These are phyloP conservation scores for Cryomyces minteri DNA, from an alignment of 495 filamentous ascomycete genomes.

Conservation along the genomic window DNA sequence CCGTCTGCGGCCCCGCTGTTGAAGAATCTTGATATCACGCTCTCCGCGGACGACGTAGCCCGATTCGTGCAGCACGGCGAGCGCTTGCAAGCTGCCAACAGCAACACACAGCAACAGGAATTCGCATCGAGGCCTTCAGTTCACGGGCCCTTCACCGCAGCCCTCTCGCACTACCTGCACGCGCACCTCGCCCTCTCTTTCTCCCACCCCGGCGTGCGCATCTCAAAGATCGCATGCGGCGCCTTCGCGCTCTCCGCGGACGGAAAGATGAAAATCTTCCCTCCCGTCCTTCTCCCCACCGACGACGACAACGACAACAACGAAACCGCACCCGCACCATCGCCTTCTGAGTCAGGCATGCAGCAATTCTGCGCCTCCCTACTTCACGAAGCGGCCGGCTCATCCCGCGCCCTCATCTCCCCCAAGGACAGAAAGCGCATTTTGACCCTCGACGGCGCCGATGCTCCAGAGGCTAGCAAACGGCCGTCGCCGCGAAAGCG, in stretches of 20 bases:
- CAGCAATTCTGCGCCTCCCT: neutral
- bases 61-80: conserved; percentile 9
- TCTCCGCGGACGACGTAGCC: conserved; percentile 11
- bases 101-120: neutral
- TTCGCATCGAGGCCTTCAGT: neutral
- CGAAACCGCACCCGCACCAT: neutral
- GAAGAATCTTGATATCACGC: conserved; percentile 15
- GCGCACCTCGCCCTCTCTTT: conserved; percentile 15
- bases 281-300: neutral
- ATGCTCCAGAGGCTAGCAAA: too few species aligned
- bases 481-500: too few species aligned
- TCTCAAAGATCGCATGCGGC: conserved; percentile 12
- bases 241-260: conserved; percentile 12
- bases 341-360: neutral
- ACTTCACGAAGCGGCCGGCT: neutral
- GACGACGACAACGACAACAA: neutral
- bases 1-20: conserved; percentile 7
- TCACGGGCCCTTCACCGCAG: conserved; percentile 12
- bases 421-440: too few species aligned
- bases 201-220: conserved; percentile 8
- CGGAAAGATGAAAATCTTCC: conserved; percentile 7
- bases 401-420: too few species aligned
- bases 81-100: neutral
- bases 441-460: too few species aligned
- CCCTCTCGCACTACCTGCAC: conserved; percentile 11